Evolutionary conservation across 495 filamentous ascomycete species (phyloP).

Genomic region (Rhizodiscina lignyota): DNA sequence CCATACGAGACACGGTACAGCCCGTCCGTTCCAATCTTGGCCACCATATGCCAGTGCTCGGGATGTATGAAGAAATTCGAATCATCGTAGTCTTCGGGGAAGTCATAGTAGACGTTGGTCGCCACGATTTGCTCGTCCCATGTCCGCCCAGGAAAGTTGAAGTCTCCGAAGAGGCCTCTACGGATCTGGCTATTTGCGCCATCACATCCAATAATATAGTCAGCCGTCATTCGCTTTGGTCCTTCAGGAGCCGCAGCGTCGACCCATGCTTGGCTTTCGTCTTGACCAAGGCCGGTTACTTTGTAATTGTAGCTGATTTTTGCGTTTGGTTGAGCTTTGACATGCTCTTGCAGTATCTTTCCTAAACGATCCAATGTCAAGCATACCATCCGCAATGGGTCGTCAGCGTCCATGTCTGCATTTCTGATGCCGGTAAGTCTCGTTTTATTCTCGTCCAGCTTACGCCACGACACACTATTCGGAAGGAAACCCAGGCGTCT

Average conservation of each 20-base stretch:
- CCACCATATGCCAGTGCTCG: constrained; percentile 43
- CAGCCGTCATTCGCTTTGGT: constrained; percentile 25
- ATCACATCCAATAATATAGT: constrained; percentile 43
- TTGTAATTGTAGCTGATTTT: neutral
- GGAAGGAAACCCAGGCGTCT: constrained; percentile 29
- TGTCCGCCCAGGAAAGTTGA: constrained; percentile 39
- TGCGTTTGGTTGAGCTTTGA: constrained; percentile 24
- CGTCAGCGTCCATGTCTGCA: constrained; percentile 17
- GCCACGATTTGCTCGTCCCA: constrained; percentile 42
- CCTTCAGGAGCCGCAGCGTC: constrained; percentile 29
- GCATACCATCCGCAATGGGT: constrained; percentile 29
- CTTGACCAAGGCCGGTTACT: constrained; percentile 24
- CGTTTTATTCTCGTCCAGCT: constrained; percentile 25
- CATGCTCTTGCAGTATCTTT: constrained; percentile 30
- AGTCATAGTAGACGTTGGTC: constrained; percentile 44
- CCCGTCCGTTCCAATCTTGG: constrained; percentile 37
- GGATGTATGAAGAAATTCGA: constrained; percentile 44
- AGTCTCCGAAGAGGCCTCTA: constrained; percentile 37
- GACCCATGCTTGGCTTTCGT: constrained; percentile 29
- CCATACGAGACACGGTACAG: constrained; percentile 46
- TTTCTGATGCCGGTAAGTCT: constrained; percentile 19
- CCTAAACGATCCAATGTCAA: constrained; percentile 30
- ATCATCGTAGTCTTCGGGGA: constrained; percentile 35
- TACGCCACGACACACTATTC: constrained; percentile 34
- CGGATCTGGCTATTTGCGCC: constrained; percentile 39